Evolutionary conservation across 768 basidiomycete genomes (phyloP).

Genomic region (Mycena metata): DNA sequence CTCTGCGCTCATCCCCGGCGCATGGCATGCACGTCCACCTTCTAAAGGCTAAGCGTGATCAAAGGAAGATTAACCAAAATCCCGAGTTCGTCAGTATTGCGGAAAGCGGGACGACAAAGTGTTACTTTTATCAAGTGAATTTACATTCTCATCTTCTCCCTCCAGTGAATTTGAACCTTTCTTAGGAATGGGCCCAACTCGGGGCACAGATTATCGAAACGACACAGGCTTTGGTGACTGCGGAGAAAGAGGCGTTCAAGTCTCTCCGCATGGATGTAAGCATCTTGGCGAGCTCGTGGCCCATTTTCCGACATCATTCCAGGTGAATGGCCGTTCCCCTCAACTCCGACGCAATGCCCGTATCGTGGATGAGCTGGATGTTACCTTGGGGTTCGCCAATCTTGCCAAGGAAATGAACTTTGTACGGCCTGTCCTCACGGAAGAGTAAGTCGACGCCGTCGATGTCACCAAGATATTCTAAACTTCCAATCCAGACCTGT

Average conservation of each 20-base stretch:
- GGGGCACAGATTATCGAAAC: conserved; percentile 77
- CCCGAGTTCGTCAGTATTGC: conserved; percentile 69
- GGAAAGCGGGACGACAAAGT: conserved; percentile 74
- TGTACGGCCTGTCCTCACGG: conserved; percentile 75
- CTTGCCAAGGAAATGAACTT: conserved; percentile 85
- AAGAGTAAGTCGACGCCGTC: conserved; percentile 66
- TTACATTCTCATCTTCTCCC: neutral
- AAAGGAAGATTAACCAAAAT: conserved; percentile 59
- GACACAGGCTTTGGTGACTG: conserved; percentile 61
- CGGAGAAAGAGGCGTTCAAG: conserved; percentile 83
- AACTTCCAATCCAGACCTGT: conserved; percentile 58
- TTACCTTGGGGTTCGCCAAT: conserved; percentile 83
- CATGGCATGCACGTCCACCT: conserved; percentile 86
- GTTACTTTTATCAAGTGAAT: conserved; percentile 74
- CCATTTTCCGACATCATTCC: conserved; percentile 19
- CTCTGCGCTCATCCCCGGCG: conserved; percentile 74
- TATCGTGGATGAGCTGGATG: conserved; percentile 90
- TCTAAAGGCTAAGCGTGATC: conserved; percentile 73
- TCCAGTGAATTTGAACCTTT: neutral
- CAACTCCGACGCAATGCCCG: conserved; percentile 80
- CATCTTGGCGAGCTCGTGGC: conserved; percentile 7
- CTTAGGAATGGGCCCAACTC: conserved; percentile 80
- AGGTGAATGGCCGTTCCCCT: conserved; percentile 74
- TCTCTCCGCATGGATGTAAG: conserved; percentile 69
- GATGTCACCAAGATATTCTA: neutral